A percentile compares a stretch with the other conserved stretches of the same genome.
phyloP scores from a whole-genome alignment of 352 stramenopile species.

The Globisporangium okanoganense region DNA sequence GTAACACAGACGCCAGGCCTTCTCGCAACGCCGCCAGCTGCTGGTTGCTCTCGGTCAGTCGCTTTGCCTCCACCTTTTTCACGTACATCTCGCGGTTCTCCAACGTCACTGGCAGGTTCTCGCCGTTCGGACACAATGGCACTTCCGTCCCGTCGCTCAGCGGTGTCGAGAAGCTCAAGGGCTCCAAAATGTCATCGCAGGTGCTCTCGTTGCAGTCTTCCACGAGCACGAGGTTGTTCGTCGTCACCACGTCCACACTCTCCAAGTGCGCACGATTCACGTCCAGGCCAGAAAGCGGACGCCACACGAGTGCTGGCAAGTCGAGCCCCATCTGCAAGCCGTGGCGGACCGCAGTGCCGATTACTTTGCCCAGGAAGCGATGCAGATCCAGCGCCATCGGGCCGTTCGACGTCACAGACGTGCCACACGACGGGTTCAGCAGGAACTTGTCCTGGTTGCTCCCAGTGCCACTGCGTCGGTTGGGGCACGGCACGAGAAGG shows the following conservation, averaged over 20 bases:
- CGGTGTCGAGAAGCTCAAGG: conserved; percentile 72
- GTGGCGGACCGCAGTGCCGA: conserved; percentile 94
- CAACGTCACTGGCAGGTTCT: conserved; percentile 63
- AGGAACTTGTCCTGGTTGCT: conserved; percentile 92
- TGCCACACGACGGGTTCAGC: conserved; percentile 80
- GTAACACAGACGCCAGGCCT: conserved; percentile 93
- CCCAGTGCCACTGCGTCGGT: conserved; percentile 80
- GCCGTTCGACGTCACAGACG: conserved; percentile 73
- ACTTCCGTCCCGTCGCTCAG: conserved; percentile 82
- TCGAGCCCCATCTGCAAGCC: conserved; percentile 94
- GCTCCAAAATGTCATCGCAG: conserved; percentile 54
- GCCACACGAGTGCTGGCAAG: conserved; percentile 85
- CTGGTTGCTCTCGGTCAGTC: conserved; percentile 76
- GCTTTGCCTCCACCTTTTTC: conserved; percentile 59
- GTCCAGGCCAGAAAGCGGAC: conserved; percentile 75
- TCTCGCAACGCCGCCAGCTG: conserved; percentile 75
- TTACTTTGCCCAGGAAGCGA: conserved; percentile 95
- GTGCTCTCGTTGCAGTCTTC: conserved; percentile 42
- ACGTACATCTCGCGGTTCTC: conserved; percentile 62
- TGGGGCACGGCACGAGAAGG: conserved; percentile 87
- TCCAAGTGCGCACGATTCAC: conserved; percentile 74
- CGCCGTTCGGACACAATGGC: conserved; percentile 55
- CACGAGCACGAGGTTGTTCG: conserved; percentile 64
- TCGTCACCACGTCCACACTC: conserved; percentile 67
- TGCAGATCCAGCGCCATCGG: conserved; percentile 92